Base-by-base conservation (phyloP, 2,329 filamentous ascomycete species). In the Chaetomium olivaceum region DNA sequence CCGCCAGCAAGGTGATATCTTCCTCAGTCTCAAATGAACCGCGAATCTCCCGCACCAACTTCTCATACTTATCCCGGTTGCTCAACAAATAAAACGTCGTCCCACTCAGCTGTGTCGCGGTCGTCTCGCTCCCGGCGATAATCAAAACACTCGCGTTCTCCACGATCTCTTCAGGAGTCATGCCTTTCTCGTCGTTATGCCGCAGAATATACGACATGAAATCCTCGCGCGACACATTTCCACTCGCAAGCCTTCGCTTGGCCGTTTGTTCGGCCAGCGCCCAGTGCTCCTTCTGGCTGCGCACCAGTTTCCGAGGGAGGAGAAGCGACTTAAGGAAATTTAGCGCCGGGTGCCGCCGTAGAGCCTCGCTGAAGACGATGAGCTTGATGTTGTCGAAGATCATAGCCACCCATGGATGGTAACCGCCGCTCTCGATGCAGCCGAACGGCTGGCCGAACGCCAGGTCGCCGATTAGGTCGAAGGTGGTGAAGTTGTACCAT, bases 21-120 rank as follows among this genome's bases (percentile, higher is more conserved):
- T 76, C 70, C 21, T 78, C 76, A 0, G 39, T 69, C 1, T 66
- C 55, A 63, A 81, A 82, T 0, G 72, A 57, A 0, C 69, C 64
- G 2, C 80, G 72, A 3, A 83, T 72, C 71, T 83, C 81, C 0
- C 73, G n/a, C 1, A 69, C 69, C 57, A 83, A 67, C 50, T 71
- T 78, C 2, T 72, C 31, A n/a, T 77, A 62, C 2, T 68, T 71
- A 2, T 73, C 62, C 0, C 73, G 76, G 27, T 77, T 76, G 23
- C 65, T 72, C 21, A 73, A 68, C n/a, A 78, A 62, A 63, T 74
- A 70, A 54, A 73, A 77, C 0, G 70, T 71, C 36, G 74, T 64
- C 14, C 66, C 70, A 6, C 70, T 61, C 36, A 73, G 63, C 23
- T 69, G 61, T 0, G 71, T 73, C 19, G 71, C 71, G 8, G 71